Percentiles rank a stretch among this genome's conserved stretches.
Conservation (phyloP, 2,329 filamentous ascomycete genomes). For the Claviceps humidiphila region DNA sequence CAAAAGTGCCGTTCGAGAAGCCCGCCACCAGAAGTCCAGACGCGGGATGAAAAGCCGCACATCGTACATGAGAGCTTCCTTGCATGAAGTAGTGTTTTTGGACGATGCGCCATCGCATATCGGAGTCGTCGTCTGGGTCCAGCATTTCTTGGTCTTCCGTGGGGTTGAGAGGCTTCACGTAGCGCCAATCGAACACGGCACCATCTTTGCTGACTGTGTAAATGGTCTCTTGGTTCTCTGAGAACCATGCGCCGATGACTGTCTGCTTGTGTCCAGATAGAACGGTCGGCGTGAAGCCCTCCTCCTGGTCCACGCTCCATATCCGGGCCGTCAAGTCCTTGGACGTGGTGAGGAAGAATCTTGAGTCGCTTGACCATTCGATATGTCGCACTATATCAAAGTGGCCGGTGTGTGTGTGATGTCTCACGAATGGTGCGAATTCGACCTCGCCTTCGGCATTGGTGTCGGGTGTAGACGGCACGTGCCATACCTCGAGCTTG, state of each 20-base stretch:
- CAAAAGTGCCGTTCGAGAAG: conserved; percentile 89
- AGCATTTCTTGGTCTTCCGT: conserved; percentile 47
- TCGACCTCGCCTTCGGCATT: conserved; percentile 72
- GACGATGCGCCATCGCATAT: conserved; percentile 83
- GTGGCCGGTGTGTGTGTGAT: conserved; percentile 76
- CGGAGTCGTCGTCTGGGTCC: conserved; percentile 44
- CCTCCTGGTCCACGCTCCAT: conserved; percentile 84
- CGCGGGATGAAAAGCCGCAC: conserved; percentile 75
- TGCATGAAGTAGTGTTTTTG: conserved; percentile 91
- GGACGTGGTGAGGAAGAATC: conserved; percentile 85
- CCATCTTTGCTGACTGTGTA: conserved; percentile 96
- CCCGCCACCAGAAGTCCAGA: conserved; percentile 91
- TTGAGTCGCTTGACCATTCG: conserved; percentile 90
- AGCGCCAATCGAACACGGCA: conserved; percentile 91
- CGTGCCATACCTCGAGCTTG: conserved; percentile 90
- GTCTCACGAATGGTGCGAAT: conserved; percentile 85
- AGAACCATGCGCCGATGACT: conserved; percentile 94
- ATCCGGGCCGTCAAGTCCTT: conserved; percentile 87
- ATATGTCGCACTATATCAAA: conserved; percentile 78
- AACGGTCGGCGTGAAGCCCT: conserved; percentile 80
- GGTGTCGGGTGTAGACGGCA: conserved; percentile 75
- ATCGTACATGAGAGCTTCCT: conserved; percentile 72
- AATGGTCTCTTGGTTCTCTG: conserved; percentile 83
- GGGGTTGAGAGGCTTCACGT: conserved; percentile 47
- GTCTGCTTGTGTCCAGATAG: conserved; percentile 82